Evolutionary conservation across 2,329 filamentous ascomycete species (phyloP), one percentile per base, ranked within the genome.

Genomic region (Fusarium sp.): DNA sequence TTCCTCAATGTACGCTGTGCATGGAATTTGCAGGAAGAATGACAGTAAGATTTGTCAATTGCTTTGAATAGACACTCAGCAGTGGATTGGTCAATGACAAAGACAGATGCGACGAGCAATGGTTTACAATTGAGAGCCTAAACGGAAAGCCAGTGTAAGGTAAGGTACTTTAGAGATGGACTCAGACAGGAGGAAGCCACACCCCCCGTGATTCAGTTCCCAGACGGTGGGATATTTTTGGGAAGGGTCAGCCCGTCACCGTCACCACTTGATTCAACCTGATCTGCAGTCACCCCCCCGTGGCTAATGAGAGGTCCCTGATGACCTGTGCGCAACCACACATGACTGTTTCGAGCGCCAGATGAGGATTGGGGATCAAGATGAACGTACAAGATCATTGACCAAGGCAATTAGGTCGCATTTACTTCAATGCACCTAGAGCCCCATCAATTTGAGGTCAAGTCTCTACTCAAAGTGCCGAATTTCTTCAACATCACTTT

Each of bases 161-260:
- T 31, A 31, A 31, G 10, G 28, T 31, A 31, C 28, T 31, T 31
- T 31, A 13, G 28, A 31, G 28, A 31, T 31, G 28, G 28, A 31
- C 28, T 31, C 28, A 62, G 46, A 52, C 45, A 57, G 39, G 44
- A 63, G 39, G 52, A 56, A 69, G 51, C 51, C 43, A 61, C 61
- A 65, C 59, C 45, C 45, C 38, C 31, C 42, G 45, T 64, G 62
- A 43, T 46, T 64, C 55, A 60, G 64, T 53, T 57, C 63, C 60
- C n/a, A 61, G 51, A 68, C 50, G 40, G 51, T 69, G 55, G 60
- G 72, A 69, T 73, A 73, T 74, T 71, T 43, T 73, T 73, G 62
- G 71, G 54, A 56, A 73, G 55, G 61, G 67, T 68, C 67, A 72
- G 63, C 62, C 60, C 65, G 62, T 57, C 60, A 55, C 57, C 39